These are phyloP conservation scores for Euryodendron excelsum DNA, from an alignment of 148 eudicot species.

Conservation along the genomic window DNA sequence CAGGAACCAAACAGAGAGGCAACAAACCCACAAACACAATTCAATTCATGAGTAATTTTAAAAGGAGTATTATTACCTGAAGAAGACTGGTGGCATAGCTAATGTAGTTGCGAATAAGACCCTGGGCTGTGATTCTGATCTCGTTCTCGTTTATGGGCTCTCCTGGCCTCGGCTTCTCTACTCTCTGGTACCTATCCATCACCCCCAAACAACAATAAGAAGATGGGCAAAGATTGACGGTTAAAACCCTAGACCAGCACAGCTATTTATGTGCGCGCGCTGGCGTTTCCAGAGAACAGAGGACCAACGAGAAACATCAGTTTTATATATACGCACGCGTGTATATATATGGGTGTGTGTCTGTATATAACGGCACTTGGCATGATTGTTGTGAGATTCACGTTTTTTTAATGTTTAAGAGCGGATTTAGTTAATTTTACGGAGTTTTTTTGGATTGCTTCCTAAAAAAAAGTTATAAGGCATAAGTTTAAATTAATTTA, in stretches of 20 bases:
- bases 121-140: conserved; percentile 23
- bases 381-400: too few species aligned
- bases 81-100: conserved; percentile 17
- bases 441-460: too few species aligned
- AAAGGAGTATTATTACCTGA: neutral
- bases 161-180: conserved; percentile 4
- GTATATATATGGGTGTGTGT: too few species aligned
- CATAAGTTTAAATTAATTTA: too few species aligned
- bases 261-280: too few species aligned
- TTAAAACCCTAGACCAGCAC: neutral
- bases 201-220: neutral
- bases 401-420: too few species aligned
- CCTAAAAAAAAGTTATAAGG: too few species aligned
- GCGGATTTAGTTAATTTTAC: too few species aligned
- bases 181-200: conserved; percentile 22
- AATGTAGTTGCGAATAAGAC: conserved; percentile 20
- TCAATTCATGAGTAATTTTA: neutral
- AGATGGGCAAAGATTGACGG: neutral
- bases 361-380: too few species aligned
- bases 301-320: too few species aligned
- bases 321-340: too few species aligned
- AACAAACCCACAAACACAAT: neutral
- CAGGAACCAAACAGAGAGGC: neutral
- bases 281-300: too few species aligned
- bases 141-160: conserved; percentile 18